A percentile compares a stretch with the other conserved stretches of the same genome.
These are phyloP conservation scores for Yamadazyma atmosphaerica DNA, from an alignment of 1,139 yeast genomes.

Conservation along the genomic window DNA sequence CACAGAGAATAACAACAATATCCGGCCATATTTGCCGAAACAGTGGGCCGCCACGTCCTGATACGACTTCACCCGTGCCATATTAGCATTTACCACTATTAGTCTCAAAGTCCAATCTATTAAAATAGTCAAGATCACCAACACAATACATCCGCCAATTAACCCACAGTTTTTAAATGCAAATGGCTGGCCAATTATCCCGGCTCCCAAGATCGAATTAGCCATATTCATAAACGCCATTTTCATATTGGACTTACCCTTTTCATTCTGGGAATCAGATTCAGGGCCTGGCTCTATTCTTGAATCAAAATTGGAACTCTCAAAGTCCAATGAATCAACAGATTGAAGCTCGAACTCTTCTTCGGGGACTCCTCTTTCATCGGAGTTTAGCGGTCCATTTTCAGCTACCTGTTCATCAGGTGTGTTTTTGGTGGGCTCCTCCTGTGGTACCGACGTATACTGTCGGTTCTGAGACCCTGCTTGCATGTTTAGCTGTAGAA, in stretches of 20 bases:
- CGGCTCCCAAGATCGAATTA: constrained; percentile 90
- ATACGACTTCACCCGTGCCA: constrained; percentile 74
- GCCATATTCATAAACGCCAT: constrained; percentile 99
- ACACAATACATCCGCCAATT: constrained; percentile 65
- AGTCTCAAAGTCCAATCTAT: constrained; percentile 86
- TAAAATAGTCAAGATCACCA: constrained; percentile 60
- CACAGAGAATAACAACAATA: constrained; percentile 69
- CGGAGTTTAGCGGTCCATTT: background rate
- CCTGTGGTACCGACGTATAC: constrained; percentile 16
- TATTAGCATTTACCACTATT: constrained; percentile 79
- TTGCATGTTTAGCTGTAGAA: background rate
- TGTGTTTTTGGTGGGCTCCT: background rate
- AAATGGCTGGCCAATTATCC: constrained; percentile 91
- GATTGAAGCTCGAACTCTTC: constrained; percentile 28
- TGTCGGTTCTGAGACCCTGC: constrained; percentile 1
- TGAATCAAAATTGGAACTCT: constrained; percentile 8
- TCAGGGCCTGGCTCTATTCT: constrained; percentile 6
- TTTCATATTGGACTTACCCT: constrained; percentile 53
- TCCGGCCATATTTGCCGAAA: constrained; percentile 72
- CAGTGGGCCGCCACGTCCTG: constrained; percentile 85
- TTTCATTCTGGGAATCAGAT: constrained; percentile 12
- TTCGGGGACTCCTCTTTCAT: background rate
- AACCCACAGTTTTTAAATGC: constrained; percentile 84
- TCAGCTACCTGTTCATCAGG: no score
- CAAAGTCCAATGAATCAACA: constrained; percentile 23